Conservation (phyloP, 2,329 filamentous ascomycete genomes). For the Botrytis cinerea region DNA sequence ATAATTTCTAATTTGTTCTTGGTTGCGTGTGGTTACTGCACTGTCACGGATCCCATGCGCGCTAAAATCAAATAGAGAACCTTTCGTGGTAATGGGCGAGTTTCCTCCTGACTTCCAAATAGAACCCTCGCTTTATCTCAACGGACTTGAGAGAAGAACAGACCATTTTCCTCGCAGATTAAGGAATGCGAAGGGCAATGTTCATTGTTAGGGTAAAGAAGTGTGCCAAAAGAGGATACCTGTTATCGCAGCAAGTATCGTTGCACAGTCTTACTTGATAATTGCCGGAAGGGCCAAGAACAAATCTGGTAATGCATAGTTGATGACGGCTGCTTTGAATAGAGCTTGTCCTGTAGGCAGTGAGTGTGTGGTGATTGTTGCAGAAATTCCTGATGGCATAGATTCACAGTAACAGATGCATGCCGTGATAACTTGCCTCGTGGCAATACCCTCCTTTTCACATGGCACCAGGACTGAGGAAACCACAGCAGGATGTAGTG, state of each 20-base stretch:
- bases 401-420: neutral
- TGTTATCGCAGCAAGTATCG: neutral
- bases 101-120: neutral
- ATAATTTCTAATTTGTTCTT: neutral
- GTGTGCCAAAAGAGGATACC: neutral
- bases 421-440: neutral
- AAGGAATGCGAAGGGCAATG: neutral
- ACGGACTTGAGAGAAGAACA: neutral
- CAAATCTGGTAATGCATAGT: neutral
- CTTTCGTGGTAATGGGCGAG: neutral
- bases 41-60: constrained; percentile 1
- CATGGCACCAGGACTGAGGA: neutral
- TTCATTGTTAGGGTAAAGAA: neutral
- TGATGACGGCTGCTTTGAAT: neutral
- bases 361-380: neutral
- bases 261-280: neutral
- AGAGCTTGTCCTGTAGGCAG: neutral
- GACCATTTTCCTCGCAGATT: neutral
- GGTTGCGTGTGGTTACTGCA: neutral
- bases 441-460: neutral
- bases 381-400: neutral
- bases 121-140: neutral
- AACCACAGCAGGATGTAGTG: neutral
- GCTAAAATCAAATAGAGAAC: neutral
- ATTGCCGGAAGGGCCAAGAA: neutral